Base-by-base conservation (phyloP, 139 green algal genomes). In the Micractinium conductrix region DNA sequence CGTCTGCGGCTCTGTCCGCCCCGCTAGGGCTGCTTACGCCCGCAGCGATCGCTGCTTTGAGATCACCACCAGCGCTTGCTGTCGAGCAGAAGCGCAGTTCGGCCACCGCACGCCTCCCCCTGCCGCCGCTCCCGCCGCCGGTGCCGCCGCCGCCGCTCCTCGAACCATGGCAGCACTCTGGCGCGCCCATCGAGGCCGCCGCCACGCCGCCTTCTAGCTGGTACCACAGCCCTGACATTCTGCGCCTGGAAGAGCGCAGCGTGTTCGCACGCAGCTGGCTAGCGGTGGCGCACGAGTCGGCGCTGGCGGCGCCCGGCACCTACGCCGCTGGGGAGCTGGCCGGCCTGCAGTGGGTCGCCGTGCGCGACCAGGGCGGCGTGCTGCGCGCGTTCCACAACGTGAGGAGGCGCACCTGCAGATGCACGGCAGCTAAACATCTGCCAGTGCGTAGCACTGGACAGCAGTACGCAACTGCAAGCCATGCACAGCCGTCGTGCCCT, bases 321-420 rank as follows among this genome's bases (percentile, higher is more conserved):
- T 92, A 86, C 55, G 55, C 86, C 6, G 80, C 74, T 2, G 84
- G 85, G n/a, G 65, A 21, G 1, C 60, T 92, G 24, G 50, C 60
- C 4, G 67, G 78, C 75, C 69, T 81, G 42, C 80, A 83, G 17
- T 91, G 74, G 62, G 48, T 93, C 21, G 73, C 86, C 7, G 79
- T 44, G 21, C 78, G 79, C 14, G 88, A 84, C 40, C 42, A 88
- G 21, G 81, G 86, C 21, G 75, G 81, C 33, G 1, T 67, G 1
- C 69, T 94, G n/a, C 80, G 85, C 24, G 91, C 91, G 16, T 94
- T 93, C 69, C 88, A 94, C 85, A 94, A 94, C 67, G 90, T 79
- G 60, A 79, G 63, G 1, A 6, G n/a, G n/a, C n/a, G n/a, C n/a
- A n/a, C n/a, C n/a, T n/a, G n/a, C n/a, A 28, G 22, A n/a, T 24